Evolutionary conservation across 805 yeast species (phyloP).

Genomic region (Candida verbasci): DNA sequence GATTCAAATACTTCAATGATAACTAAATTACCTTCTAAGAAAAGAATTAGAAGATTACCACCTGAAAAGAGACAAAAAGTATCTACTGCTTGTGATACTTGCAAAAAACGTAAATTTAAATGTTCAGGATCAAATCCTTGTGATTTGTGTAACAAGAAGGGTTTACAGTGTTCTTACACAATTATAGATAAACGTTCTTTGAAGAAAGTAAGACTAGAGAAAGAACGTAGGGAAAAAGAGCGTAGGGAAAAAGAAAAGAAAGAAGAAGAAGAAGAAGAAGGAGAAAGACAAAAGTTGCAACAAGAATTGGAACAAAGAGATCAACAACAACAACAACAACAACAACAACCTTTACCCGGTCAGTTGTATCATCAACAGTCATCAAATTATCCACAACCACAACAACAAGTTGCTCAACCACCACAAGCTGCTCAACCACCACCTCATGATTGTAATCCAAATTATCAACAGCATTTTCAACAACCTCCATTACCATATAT

Average conservation of each 20-base stretch:
- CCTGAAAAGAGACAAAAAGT: constrained; percentile 22
- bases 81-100: constrained; percentile 23
- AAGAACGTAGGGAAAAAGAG: too few species aligned
- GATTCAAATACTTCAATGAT: too few species aligned
- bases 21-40: constrained; percentile 2
- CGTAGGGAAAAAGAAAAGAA: constrained; percentile 10
- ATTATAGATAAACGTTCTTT: constrained; percentile 19
- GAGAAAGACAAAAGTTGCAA: not conserved
- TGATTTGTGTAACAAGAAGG: constrained; percentile 14
- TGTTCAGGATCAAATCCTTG: constrained; percentile 22
- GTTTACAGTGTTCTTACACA: constrained; percentile 17
- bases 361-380: not conserved
- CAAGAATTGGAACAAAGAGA: not conserved
- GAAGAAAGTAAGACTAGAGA: too few species aligned
- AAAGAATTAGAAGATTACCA: constrained; percentile 13
- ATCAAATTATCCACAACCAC: constrained; percentile 1
- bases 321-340: not conserved
- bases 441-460: not conserved
- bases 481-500: constrained; percentile 1
- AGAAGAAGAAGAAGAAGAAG: not conserved
- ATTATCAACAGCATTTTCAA: constrained; percentile 1
- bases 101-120: constrained; percentile 14
- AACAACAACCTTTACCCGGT: not conserved
- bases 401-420: not conserved
- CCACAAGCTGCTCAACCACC: constrained; percentile 1